Evolutionary conservation across 2,329 filamentous ascomycete genomes (phyloP), one percentile per base, ranked within the genome.

Genomic region (Hymenoscyphus repandus): DNA sequence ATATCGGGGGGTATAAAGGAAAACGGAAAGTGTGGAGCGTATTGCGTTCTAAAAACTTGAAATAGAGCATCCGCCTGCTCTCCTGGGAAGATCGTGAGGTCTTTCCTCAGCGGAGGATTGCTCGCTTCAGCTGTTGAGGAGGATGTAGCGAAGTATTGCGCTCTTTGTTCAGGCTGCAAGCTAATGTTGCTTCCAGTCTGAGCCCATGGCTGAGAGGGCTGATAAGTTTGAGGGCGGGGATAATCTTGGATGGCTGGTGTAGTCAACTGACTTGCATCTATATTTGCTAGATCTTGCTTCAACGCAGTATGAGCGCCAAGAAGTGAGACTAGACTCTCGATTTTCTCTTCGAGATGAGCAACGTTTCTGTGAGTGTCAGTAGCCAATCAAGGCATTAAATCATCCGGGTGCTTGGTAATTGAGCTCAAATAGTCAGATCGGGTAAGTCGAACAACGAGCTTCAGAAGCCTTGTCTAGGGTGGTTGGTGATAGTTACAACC

Each of bases 301-400:
- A 51, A 20, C 7, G 43, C 44, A 6, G 51, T 52, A 32, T 56
- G 53, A 11, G 52, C 51, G 9, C 38, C 50, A n/a, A 62, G 53
- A 5, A 62, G 51, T 6, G 50, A 51, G 9, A 60, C 59, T 6
- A 62, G 52, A 48, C 52, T 58, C 22, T 62, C 54, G 7, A 62
- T 62, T 20, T 47, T 47, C 27, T 40, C 36, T 20, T 47, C 45
- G 6, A 47, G 17, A 12, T 47, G 36, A 22, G 36, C 37, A 3
- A 47, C 27, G 18, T 36, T 46, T 46, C 44, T 46, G 22, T 27
- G 10, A 30, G 27, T 4, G n/a, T 27, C 11, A 31, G 22, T 11
- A 43, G 40, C 40, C 22, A 27, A 27, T 27, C 22, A 27, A 27
- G 7, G 22, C 22, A 27, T 27, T 27, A 27, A 27, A 4, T 7